Evolutionary conservation across 208 protist genomes (phyloP).

Genomic region (Trypanosoma avium): DNA sequence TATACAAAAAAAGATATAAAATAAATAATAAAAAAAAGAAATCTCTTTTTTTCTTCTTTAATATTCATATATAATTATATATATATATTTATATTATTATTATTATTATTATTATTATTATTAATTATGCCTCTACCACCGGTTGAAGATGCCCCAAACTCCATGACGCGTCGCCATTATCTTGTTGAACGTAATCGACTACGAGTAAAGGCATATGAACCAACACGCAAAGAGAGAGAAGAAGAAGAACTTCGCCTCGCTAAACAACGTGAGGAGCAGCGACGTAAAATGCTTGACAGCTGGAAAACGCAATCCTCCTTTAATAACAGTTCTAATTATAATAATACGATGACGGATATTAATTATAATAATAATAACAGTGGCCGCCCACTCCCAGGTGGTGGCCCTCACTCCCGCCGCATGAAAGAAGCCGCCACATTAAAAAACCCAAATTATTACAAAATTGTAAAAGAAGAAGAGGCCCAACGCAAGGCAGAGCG

Average conservation of each 20-base stretch:
- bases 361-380: too few species aligned
- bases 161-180: conserved; percentile 77
- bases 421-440: conserved; percentile 28
- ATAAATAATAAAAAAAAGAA: too few species aligned
- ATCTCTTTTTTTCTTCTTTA: not conserved
- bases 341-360: too few species aligned
- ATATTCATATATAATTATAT: not conserved
- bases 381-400: conserved; percentile 68
- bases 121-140: conserved; percentile 52
- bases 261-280: conserved; percentile 43
- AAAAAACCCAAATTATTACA: conserved; percentile 43
- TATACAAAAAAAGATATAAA: too few species aligned
- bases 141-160: conserved; percentile 47
- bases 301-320: conserved; percentile 44
- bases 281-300: conserved; percentile 40
- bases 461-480: conserved; percentile 52
- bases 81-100: conserved; percentile 17
- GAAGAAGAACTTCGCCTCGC: conserved; percentile 63
- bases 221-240: conserved; percentile 54
- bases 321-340: too few species aligned
- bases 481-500: conserved; percentile 66
- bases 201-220: conserved; percentile 49
- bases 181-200: conserved; percentile 80
- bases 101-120: not conserved
- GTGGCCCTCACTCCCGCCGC: conserved; percentile 44